Percentiles rank a stretch among this genome's conserved stretches.
phyloP scores from a whole-genome alignment of 148 eudicot genomes.

The Diospyros kaki region DNA sequence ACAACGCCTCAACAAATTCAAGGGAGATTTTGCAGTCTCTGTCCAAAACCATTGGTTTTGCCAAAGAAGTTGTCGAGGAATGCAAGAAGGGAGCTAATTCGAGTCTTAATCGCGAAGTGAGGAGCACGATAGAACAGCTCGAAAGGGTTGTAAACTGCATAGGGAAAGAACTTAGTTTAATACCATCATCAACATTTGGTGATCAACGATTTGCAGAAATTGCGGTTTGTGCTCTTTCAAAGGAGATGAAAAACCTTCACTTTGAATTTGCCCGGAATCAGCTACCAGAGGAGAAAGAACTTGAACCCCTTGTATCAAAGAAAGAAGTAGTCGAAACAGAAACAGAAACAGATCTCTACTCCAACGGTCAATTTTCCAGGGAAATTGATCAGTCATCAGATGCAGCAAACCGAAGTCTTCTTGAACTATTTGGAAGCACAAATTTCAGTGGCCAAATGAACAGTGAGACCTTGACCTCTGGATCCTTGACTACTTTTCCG shows the following conservation, averaged over 20 bases:
- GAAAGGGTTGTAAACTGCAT: constrained; percentile 50
- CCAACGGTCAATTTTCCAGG: constrained; percentile 33
- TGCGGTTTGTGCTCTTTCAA: constrained; percentile 51
- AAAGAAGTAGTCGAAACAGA: constrained; percentile 14
- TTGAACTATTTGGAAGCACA: constrained; percentile 37
- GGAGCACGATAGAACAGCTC: constrained; percentile 36
- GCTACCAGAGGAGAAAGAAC: constrained; percentile 13
- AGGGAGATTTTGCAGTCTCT: constrained; percentile 38
- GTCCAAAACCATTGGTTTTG: constrained; percentile 30
- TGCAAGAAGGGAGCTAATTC: constrained; percentile 22
- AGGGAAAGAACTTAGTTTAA: constrained; percentile 51
- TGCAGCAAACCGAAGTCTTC: constrained; percentile 10
- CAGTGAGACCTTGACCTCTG: constrained; percentile 18
- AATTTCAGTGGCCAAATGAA: constrained; percentile 23
- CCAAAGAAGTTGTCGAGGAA: constrained; percentile 31
- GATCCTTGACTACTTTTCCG: constrained; percentile 30
- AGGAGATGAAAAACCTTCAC: constrained; percentile 46
- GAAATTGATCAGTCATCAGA: constrained; percentile 36
- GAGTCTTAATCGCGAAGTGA: constrained; percentile 19
- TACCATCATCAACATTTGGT: constrained; percentile 38
- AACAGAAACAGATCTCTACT: constrained; percentile 51
- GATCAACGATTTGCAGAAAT: constrained; percentile 37
- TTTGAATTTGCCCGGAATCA: constrained; percentile 29
- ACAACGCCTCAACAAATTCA: constrained; percentile 26
- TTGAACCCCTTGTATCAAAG: constrained; percentile 4